phyloP scores from a whole-genome alignment of 106 monocot genomes.

The Platanthera zijinensis region DNA sequence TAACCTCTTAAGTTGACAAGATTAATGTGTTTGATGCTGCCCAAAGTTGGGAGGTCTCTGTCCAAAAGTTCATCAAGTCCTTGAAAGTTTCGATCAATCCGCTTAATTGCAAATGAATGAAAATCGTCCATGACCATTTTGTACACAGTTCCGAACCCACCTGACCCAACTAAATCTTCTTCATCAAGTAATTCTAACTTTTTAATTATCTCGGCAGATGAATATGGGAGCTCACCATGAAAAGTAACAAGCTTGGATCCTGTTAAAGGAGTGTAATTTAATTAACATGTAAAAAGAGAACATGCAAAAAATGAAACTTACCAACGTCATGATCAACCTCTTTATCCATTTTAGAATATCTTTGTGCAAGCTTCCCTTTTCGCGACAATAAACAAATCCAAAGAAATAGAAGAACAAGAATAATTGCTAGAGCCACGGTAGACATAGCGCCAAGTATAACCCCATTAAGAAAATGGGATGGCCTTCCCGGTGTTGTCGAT shows the following conservation, averaged over 20 bases:
- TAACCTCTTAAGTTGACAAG: slow-evolving; percentile 82
- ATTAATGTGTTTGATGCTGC: slow-evolving; percentile 89
- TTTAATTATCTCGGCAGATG: slow-evolving; percentile 60
- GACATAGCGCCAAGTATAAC: slow-evolving; percentile 75
- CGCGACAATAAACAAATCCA: slow-evolving; percentile 89
- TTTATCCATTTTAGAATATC: slow-evolving; percentile 73
- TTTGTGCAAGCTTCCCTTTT: slow-evolving; percentile 48
- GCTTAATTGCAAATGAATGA: slow-evolving; percentile 71
- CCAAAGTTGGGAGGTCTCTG: slow-evolving; percentile 67
- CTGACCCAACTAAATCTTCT: slow-evolving; percentile 76
- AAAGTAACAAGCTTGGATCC: slow-evolving; percentile 75
- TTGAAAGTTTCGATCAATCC: slow-evolving; percentile 50
- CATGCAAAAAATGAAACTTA: slow-evolving; percentile 16
- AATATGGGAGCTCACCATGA: slow-evolving; percentile 82
- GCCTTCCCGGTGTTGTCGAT: slow-evolving; percentile 25
- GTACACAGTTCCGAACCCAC: slow-evolving; percentile 88
- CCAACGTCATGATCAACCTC: slow-evolving; percentile 39
- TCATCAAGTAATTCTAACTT: slow-evolving; percentile 77
- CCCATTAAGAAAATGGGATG: slow-evolving; percentile 69
- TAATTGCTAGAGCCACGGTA: slow-evolving; percentile 53
- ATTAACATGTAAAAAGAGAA: background rate
- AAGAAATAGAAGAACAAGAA: slow-evolving; percentile 58
- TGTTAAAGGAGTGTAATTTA: slow-evolving; percentile 11
- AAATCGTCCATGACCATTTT: slow-evolving; percentile 91
- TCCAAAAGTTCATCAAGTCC: slow-evolving; percentile 59